These are phyloP conservation scores for Corymbia maculata DNA, from an alignment of 345 rosid species.

Conservation along the genomic window DNA sequence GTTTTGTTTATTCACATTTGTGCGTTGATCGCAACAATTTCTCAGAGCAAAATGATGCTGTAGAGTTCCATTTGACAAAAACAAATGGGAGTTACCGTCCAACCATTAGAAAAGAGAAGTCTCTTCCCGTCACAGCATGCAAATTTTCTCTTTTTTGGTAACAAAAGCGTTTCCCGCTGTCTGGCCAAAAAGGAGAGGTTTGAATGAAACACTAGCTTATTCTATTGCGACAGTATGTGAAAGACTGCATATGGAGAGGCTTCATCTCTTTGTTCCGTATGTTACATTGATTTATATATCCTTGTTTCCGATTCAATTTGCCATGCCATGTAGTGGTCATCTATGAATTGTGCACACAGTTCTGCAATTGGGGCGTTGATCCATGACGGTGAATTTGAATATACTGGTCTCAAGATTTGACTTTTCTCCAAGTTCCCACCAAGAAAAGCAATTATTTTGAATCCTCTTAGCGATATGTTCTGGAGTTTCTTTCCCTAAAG, in stretches of 20 bases:
- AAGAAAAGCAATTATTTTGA: background rate
- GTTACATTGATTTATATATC: background rate
- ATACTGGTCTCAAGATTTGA: background rate
- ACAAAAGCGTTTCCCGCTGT: background rate
- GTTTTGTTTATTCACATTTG: background rate
- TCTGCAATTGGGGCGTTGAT: background rate
- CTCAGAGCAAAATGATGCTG: background rate
- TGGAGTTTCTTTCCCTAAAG: background rate
- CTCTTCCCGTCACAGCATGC: background rate
- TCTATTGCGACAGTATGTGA: background rate
- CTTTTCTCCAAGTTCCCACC: background rate
- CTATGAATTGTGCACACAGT: background rate
- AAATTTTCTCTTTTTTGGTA: background rate
- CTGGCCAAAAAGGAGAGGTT: background rate
- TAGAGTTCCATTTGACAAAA: background rate
- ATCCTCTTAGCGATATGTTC: background rate
- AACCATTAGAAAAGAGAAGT: background rate
- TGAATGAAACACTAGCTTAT: background rate
- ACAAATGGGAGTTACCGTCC: background rate
- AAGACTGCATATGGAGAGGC: background rate
- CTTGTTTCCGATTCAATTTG: background rate
- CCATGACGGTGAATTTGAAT: background rate
- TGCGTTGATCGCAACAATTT: background rate
- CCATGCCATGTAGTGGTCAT: background rate
- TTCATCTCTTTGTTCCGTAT: background rate